Base-by-base conservation (phyloP, 805 yeast species). In the Candida pseudoglaebosa region DNA sequence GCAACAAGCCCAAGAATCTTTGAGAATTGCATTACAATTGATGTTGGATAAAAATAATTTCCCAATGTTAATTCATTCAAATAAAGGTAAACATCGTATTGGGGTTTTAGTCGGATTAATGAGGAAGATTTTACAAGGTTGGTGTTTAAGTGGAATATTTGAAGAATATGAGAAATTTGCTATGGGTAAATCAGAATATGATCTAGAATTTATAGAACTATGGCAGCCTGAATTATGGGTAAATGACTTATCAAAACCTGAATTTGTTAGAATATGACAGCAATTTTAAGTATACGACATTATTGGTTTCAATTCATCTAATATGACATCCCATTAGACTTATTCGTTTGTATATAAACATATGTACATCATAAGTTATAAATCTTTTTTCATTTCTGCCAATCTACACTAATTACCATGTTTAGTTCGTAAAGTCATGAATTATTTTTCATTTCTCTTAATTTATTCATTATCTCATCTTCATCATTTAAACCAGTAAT, bases 51-150 rank as follows among this genome's bases (percentile, higher is more conserved):
- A 69, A 34, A 77, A 80, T 10, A 89, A 89, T 56, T 87, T 84
- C 56, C 99, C 99, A 1, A 78, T 91, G 9, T 67, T 91, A 40
- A 76, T 91, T 9, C 98, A 93, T 58, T 88, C 96, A 3, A 88
- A 93, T 60, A 91, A 91, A 65, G 99, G 99, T n/a, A 93, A 93
- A 59, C 99, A 91, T 57, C 64, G 99, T 31, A 90, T 88, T 2
- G 98, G 98, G 0, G 90, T 93, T 1, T 68, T 90, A 30, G 95
- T 90, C n/a, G 99, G 96, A 0, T 71, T 88, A 21, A 80, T 91
- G 73, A 66, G 99, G 35, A 88, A 87, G 54, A 58, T 84, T 37
- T 64, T 89, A 33, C 96, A 89, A 60, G 95, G 95, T 1, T 91
- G 99, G 99, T 80, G 93, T 42, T 71, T 87, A 51, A 82, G 95